These are phyloP conservation scores for Medicago arabica DNA, from an alignment of 306 rosid genomes.

Conservation along the genomic window DNA sequence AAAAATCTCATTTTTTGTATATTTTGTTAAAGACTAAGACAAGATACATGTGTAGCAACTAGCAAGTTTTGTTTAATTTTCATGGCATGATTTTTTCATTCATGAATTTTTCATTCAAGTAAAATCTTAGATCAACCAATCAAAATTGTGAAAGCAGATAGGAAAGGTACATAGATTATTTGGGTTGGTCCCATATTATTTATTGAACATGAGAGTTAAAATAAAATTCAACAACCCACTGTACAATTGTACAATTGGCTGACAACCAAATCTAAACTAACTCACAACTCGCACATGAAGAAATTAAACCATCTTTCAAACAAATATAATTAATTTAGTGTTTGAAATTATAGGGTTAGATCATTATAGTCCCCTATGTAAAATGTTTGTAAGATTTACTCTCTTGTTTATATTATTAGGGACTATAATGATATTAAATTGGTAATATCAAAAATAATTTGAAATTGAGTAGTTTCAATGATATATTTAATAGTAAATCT, in stretches of 20 bases:
- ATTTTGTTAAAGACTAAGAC: no score
- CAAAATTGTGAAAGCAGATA: neutral
- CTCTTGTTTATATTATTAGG: neutral
- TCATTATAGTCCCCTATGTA: neutral
- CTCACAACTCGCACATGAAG: neutral
- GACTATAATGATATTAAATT: neutral
- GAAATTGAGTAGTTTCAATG: neutral
- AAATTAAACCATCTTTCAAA: neutral
- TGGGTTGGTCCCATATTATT: constrained; percentile 13
- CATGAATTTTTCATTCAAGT: neutral
- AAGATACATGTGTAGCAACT: no score
- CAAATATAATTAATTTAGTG: neutral
- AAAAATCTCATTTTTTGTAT: neutral
- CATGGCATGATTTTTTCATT: neutral
- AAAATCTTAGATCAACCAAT: neutral
- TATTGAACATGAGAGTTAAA: constrained; percentile 14
- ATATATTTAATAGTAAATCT: neutral
- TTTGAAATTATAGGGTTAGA: neutral
- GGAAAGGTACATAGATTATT: neutral
- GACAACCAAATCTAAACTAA: constrained; percentile 29
- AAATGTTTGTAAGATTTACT: neutral
- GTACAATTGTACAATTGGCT: constrained; percentile 15
- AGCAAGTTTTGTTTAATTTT: neutral
- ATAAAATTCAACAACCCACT: constrained; percentile 24
- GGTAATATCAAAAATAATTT: neutral